Conservation (phyloP, 73 alveolate genomes). For the Tetrahymena borealis region DNA sequence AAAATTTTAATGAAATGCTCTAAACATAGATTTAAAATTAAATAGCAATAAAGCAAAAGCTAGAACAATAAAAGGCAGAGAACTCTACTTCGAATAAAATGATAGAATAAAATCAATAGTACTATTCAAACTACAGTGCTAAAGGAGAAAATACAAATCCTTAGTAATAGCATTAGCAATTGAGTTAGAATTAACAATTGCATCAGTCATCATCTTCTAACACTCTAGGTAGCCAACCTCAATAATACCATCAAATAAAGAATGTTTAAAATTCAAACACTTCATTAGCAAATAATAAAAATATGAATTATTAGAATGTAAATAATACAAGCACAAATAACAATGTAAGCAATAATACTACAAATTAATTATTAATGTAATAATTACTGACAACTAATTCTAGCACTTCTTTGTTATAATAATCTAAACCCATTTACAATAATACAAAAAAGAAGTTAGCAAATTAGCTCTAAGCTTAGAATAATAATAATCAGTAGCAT, state of each 20-base stretch:
- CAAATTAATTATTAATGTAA: too few relatives aligned
- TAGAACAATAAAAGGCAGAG: background rate
- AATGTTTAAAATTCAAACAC: background rate
- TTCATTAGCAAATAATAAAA: background rate
- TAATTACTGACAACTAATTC: too few relatives aligned
- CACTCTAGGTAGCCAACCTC: background rate
- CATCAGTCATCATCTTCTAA: background rate
- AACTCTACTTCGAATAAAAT: background rate
- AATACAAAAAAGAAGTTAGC: background rate
- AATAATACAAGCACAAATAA: background rate
- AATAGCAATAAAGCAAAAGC: background rate
- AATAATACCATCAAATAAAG: background rate
- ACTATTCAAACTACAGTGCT: background rate
- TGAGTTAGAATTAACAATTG: background rate
- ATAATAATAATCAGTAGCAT: background rate
- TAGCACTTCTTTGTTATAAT: too few relatives aligned
- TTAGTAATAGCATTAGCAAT: too few relatives aligned
- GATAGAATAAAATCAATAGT: background rate
- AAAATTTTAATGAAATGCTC: background rate
- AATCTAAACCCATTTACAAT: background rate
- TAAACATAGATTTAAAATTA: background rate
- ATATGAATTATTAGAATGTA: background rate
- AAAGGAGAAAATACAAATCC: background rate
- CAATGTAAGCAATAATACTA: background rate
- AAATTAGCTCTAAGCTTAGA: background rate